Evolutionary conservation across 257 asterid species (phyloP).

Genomic region (Catharanthus roseus): DNA sequence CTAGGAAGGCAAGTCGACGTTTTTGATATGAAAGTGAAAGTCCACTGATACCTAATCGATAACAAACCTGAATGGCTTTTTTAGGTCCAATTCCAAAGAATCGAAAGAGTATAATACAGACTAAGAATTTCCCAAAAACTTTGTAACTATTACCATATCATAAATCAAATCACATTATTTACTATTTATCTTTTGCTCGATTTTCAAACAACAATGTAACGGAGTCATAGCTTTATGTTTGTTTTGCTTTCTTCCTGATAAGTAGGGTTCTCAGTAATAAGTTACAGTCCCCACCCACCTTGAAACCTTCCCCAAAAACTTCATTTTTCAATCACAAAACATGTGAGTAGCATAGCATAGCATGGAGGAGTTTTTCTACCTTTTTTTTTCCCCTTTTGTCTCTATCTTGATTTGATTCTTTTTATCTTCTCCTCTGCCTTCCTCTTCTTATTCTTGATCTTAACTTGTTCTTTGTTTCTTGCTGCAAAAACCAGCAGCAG

Average conservation of each 20-base stretch:
- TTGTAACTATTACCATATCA: too few species aligned
- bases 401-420: not conserved
- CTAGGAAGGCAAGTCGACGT: too few species aligned
- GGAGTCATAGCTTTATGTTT: not conserved
- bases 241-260: not conserved
- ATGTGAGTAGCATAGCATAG: slow-evolving; percentile 24
- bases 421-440: too few species aligned
- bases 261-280: not conserved
- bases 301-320: slow-evolving; percentile 13
- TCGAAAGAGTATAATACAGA: too few species aligned
- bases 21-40: too few species aligned
- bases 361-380: slow-evolving; percentile 8
- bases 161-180: too few species aligned
- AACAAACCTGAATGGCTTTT: too few species aligned
- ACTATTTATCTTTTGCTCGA: too few species aligned
- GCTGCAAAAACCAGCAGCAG: not conserved
- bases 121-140: too few species aligned
- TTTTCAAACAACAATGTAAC: too few species aligned
- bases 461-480: not conserved
- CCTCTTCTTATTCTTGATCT: not conserved
- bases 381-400: not conserved
- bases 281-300: not conserved
- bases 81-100: too few species aligned
- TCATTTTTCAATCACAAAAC: slow-evolving; percentile 6
- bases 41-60: too few species aligned